Conservation (phyloP, 2,329 filamentous ascomycete species). For the Plectosphaerella cucumerina region DNA sequence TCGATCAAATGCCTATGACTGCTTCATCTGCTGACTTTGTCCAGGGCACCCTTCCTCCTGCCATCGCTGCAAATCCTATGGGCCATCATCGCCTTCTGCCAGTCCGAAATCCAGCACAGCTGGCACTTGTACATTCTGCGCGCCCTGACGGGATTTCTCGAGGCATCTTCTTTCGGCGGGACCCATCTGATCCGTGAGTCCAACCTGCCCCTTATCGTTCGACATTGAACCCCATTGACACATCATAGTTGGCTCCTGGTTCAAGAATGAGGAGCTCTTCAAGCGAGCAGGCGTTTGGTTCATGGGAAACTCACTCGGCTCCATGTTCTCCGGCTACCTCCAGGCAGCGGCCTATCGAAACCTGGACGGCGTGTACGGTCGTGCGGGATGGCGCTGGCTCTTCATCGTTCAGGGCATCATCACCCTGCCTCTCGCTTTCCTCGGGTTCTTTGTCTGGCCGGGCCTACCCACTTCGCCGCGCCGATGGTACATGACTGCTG, state of each 20-base stretch:
- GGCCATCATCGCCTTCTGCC: constrained; percentile 20
- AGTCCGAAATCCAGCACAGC: constrained; percentile 16
- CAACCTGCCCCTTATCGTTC: too few species aligned
- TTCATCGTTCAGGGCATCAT: constrained; percentile 10
- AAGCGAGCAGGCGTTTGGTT: constrained; percentile 44
- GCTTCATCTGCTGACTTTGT: background rate
- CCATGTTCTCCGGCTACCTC: constrained; percentile 10
- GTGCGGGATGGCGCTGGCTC: constrained; percentile 10
- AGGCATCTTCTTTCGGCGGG: constrained; percentile 20
- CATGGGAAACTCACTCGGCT: constrained; percentile 26
- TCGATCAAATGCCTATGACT: background rate
- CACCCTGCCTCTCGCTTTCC: constrained; percentile 7
- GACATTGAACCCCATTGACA: constrained; percentile 20
- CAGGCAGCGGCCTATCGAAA: constrained; percentile 9
- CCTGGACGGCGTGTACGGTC: constrained; percentile 8
- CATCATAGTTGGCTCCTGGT: constrained; percentile 15
- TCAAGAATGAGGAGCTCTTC: constrained; percentile 27
- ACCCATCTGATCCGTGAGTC: constrained; percentile 22
- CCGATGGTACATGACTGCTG: background rate
- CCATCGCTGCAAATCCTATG: constrained; percentile 18
- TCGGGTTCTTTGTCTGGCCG: constrained; percentile 5
- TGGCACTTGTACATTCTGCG: constrained; percentile 20
- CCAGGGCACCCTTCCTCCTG: constrained; percentile 17
- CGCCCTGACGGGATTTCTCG: constrained; percentile 13
- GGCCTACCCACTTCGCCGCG: background rate